Evolutionary conservation across 169 alveolate species (phyloP).

Genomic region (Eimeria maxima): DNA sequence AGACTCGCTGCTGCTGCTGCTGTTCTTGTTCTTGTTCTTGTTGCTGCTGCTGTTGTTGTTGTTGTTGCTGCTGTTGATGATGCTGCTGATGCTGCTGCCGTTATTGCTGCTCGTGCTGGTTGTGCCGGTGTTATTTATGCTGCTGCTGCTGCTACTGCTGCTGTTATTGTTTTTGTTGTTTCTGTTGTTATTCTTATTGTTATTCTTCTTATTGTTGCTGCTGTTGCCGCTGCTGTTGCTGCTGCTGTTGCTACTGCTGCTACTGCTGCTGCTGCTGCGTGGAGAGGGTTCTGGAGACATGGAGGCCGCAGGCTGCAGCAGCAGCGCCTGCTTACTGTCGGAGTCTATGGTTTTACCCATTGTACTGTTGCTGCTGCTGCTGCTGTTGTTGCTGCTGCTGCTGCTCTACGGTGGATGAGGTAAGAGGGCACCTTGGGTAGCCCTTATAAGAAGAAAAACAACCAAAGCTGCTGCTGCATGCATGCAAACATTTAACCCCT

Average conservation of each 20-base stretch:
- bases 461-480: too few relatives aligned
- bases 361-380: too few relatives aligned
- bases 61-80: constrained; percentile 57
- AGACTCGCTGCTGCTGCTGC: constrained; percentile 46
- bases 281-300: not conserved
- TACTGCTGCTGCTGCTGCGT: not conserved
- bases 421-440: too few relatives aligned
- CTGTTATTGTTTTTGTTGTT: not conserved
- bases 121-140: not conserved
- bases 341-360: too few relatives aligned
- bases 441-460: too few relatives aligned
- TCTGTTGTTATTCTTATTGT: not conserved
- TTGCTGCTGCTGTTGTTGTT: not conserved
- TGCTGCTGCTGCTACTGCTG: constrained; percentile 41
- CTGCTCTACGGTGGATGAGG: too few relatives aligned
- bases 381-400: too few relatives aligned
- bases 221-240: not conserved
- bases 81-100: constrained; percentile 39
- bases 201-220: not conserved
- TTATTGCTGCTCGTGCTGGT: constrained; percentile 48
- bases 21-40: constrained; percentile 44
- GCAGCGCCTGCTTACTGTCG: too few relatives aligned
- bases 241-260: not conserved
- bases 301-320: not conserved
- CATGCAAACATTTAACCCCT: too few relatives aligned